Percentiles rank a stretch among this genome's conserved stretches.
Evolutionary conservation across 371 early-diverging fungal genomes (phyloP).

Genomic region (Saksenaea oblongispora): DNA sequence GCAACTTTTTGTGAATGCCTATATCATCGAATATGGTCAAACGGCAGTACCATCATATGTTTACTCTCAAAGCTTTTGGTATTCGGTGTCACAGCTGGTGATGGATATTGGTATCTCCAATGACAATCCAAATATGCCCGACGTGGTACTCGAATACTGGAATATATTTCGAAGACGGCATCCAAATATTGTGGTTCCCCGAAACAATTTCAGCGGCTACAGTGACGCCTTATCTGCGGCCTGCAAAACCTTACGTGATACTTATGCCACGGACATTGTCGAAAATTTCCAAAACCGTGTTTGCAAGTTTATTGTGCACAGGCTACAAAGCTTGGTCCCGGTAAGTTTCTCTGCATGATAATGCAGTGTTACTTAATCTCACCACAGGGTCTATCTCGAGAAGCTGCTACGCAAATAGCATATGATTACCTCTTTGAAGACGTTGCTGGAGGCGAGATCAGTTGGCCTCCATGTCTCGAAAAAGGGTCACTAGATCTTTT

Average conservation of each 20-base stretch:
- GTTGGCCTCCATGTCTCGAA: too few species aligned
- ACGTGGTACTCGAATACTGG: conserved; percentile 59
- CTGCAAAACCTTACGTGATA: neutral
- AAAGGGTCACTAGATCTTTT: too few species aligned
- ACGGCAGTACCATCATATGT: neutral
- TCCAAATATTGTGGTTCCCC: neutral
- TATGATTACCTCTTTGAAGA: too few species aligned
- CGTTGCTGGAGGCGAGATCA: too few species aligned
- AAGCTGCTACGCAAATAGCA: too few species aligned
- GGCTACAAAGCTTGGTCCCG: too few species aligned
- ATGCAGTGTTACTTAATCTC: too few species aligned
- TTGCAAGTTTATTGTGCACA: too few species aligned
- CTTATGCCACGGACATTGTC: neutral
- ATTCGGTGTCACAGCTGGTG: neutral
- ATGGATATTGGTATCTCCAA: neutral
- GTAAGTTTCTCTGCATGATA: too few species aligned
- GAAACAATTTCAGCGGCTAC: neutral
- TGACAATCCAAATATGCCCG: neutral
- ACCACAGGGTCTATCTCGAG: too few species aligned
- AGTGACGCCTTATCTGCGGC: neutral
- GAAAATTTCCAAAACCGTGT: neutral
- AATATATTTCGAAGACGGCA: neutral
- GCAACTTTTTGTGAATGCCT: neutral
- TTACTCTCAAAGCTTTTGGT: neutral
- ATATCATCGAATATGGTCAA: neutral